Percentiles rank a stretch among this genome's conserved stretches.
Evolutionary conservation across 2,329 filamentous ascomycete genomes (phyloP).

Genomic region (Penicillium capsulatum): DNA sequence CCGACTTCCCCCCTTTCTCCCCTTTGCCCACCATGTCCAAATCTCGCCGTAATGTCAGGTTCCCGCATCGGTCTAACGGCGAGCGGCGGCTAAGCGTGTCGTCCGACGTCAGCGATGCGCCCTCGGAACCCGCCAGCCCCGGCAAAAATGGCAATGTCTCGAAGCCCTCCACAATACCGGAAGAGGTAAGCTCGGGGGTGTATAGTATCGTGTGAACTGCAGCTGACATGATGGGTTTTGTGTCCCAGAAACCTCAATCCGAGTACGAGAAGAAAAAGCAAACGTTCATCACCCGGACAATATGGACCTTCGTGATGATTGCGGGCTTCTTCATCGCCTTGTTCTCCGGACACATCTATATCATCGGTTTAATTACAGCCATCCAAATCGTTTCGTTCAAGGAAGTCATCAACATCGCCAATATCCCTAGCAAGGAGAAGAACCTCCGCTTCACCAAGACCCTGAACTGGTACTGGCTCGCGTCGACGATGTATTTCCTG

Average conservation of each 20-base stretch:
- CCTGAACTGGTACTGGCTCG: constrained; percentile 98
- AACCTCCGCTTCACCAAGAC: constrained; percentile 92
- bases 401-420: constrained; percentile 96
- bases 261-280: constrained; percentile 99
- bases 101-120: constrained; percentile 53
- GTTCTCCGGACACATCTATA: constrained; percentile 96
- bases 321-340: constrained; percentile 84
- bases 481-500: constrained; percentile 98
- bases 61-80: constrained; percentile 50
- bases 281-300: constrained; percentile 92
- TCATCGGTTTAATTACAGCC: constrained; percentile 86
- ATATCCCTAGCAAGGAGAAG: constrained; percentile 84
- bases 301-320: constrained; percentile 99
- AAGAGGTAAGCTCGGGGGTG: constrained; percentile 28
- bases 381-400: constrained; percentile 98
- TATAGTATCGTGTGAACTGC: background rate
- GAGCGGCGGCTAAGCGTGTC: constrained; percentile 50
- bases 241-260: constrained; percentile 40
- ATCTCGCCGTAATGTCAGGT: constrained; percentile 58
- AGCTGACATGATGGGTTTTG: background rate
- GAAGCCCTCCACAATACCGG: constrained; percentile 33
- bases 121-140: constrained; percentile 50
- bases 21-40: constrained; percentile 44
- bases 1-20: constrained; percentile 15
- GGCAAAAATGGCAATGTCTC: constrained; percentile 41